Evolutionary conservation across 257 asterid genomes (phyloP), one percentile per base, ranked within the genome.

Genomic region (Solanum sitiens): DNA sequence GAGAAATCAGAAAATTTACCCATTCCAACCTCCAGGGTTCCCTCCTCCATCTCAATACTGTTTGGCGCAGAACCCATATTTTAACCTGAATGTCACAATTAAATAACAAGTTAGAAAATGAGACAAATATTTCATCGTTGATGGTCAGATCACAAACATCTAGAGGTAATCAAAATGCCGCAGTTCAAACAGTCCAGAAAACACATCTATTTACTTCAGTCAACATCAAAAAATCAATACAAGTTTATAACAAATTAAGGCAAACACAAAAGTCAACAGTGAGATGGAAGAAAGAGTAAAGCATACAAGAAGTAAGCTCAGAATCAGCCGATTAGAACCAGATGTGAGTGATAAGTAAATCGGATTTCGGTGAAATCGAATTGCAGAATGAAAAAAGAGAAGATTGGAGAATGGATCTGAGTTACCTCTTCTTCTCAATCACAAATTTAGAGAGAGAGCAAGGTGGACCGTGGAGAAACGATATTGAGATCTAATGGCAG

Each of bases 1-100:
- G 32, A 83, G 73, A 56, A 77, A 85, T 21, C 27, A 33, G 13
- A 9, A 45, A 42, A 50, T 8, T 86, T 86, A 86, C 91, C 91
- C 89, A 89, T 89, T 77, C 91, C 91, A 89, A 89, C 85, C 82
- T 89, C 91, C 82, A 89, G 91, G 53, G 87, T 89, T 89, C 91
- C 91, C 87, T 82, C 91, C 79, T 89, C 91, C 87, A 89, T 86
- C 76, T 89, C 91, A 50, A 88, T 13, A 79, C n/a, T 87, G 84
- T 89, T 86, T 42, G 86, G 79, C 11, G 85, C 86, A 33, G 75
- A 76, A 27, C 85, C 85, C 91, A 89, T 89, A 33, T 18, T 89
- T 79, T 50, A 79, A 86, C 87, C 91, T 89, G 79, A 59, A 86
- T 40, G 42, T 77, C 67, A 77, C 71, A 53, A 45, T 7, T 11